Evolutionary conservation across 2,329 filamentous ascomycete genomes (phyloP), one percentile per base, ranked within the genome.

Genomic region (Penicillium decumbens): DNA sequence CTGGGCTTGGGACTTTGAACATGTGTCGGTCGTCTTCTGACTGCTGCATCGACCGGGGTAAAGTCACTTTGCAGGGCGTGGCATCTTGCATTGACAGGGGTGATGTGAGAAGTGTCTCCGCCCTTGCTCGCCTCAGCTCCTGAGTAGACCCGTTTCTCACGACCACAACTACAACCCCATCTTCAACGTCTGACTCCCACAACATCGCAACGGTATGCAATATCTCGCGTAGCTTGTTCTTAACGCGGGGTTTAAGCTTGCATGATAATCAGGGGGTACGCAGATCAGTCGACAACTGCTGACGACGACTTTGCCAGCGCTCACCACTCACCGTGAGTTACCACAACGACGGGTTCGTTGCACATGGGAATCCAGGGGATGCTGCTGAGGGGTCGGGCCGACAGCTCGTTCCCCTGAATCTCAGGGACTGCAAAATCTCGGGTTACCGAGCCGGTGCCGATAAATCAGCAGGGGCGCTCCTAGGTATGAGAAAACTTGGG

Each of bases 191-290:
- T 38, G 24, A 13, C 5, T 40, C 38, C 20, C 8, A 23, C 12
- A 2, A 13, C 6, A 25, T 8, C 12, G 23, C 10, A 38, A 38
- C 18, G 20, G 27, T 7, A 8, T 6, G 10, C 4, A 13, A 40
- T 40, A 24, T 43, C 27, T 38, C 9, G 39, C 27, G 20, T 33
- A 20, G 27, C 46, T 33, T 33, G 9, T 32, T 28, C 12, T 30
- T 43, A 5, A 20, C 38, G 18, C 25, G 18, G 43, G 20, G 13
- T 18, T 27, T 15, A 30, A 40, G 12, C 41, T 25, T 51, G 41
- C 41, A 46, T 41, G 45, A 48, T 39, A 42, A 40, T 50, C 49
- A 51, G 42, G 47, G 48, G 51, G 20, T n/a, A 43, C 24, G 45
- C 29, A 33, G 48, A 49, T 54, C 45, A 27, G 51, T 38, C 39